A percentile compares a stretch with the other conserved stretches of the same genome.
Evolutionary conservation across 2,329 filamentous ascomycete genomes (phyloP).

Genomic region (Phialocephala subalpina): DNA sequence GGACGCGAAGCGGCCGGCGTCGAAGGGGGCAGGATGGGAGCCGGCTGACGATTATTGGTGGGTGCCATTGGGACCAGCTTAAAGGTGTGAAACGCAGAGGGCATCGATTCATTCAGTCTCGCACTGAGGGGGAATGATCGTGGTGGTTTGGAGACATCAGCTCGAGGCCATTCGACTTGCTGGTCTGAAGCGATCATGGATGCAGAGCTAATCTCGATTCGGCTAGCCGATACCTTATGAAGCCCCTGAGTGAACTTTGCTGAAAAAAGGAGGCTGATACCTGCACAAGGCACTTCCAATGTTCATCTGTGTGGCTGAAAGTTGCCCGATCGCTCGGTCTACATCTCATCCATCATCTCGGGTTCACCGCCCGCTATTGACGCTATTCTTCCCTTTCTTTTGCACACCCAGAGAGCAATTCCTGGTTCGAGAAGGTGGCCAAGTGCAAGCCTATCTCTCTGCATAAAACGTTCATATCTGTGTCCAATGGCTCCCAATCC

Average conservation of each 20-base stretch:
- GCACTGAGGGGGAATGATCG: conserved; percentile 1
- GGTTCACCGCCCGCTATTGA: background rate
- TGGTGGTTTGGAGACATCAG: background rate
- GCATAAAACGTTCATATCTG: background rate
- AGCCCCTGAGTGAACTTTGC: background rate
- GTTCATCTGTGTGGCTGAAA: background rate
- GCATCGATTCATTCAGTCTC: conserved; percentile 31
- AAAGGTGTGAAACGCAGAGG: conserved; percentile 43
- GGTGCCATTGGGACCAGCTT: conserved; percentile 44
- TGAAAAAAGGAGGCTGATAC: conserved; percentile 8
- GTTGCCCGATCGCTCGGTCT: background rate
- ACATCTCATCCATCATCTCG: background rate
- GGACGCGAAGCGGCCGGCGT: conserved; percentile 37
- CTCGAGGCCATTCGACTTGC: background rate
- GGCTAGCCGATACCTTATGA: background rate
- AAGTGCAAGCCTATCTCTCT: background rate
- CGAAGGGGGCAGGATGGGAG: conserved; percentile 39
- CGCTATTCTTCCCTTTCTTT: background rate
- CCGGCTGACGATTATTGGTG: conserved; percentile 32
- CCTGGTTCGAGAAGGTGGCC: background rate
- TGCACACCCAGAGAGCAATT: background rate
- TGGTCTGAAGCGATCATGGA: conserved; percentile 4
- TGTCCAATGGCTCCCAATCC: background rate
- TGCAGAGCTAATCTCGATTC: background rate
- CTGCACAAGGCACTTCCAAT: background rate